These are phyloP conservation scores for Aaosphaeria pasadenensis DNA, from an alignment of 2,329 filamentous ascomycete species.

Conservation along the genomic window DNA sequence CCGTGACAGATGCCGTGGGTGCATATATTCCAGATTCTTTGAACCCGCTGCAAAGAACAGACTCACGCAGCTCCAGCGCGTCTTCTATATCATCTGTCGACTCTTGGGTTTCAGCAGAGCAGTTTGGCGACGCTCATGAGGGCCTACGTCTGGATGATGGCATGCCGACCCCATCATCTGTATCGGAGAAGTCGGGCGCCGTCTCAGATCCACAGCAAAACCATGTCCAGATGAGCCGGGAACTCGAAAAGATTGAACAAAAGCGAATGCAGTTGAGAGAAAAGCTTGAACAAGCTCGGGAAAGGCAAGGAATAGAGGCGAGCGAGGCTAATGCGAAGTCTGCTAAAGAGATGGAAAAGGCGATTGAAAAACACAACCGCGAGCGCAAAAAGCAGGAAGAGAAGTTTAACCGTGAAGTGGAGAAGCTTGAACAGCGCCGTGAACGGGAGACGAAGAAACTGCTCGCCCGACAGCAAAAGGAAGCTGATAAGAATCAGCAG, in stretches of 20 bases:
- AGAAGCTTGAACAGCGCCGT: conserved; percentile 66
- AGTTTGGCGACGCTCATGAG: conserved; percentile 37
- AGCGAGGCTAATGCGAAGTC: conserved; percentile 31
- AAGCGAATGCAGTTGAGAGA: conserved; percentile 58
- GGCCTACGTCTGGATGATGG: conserved; percentile 20
- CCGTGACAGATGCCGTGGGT: conserved; percentile 5
- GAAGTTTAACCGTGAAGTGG: conserved; percentile 45
- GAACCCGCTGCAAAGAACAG: conserved; percentile 23
- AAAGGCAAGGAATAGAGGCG: conserved; percentile 45
- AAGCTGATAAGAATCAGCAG: conserved; percentile 54
- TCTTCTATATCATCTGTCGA: conserved; percentile 21
- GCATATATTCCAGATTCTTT: conserved; percentile 16
- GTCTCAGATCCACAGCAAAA: conserved; percentile 6
- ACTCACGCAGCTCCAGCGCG: conserved; percentile 23
- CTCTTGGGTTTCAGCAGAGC: conserved; percentile 44
- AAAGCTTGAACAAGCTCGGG: conserved; percentile 56
- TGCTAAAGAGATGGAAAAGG: conserved; percentile 55
- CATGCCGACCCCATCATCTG: conserved; percentile 23
- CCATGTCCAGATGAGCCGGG: conserved; percentile 34
- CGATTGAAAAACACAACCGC: conserved; percentile 61
- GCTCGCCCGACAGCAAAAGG: conserved; percentile 61
- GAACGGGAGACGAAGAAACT: conserved; percentile 62
- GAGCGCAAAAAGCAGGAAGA: conserved; percentile 47
- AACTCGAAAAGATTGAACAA: conserved; percentile 62
- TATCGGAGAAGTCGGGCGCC: conserved; percentile 21